These are phyloP conservation scores for Plasmodium berghei DNA, from an alignment of 169 alveolate species.

Conservation along the genomic window DNA sequence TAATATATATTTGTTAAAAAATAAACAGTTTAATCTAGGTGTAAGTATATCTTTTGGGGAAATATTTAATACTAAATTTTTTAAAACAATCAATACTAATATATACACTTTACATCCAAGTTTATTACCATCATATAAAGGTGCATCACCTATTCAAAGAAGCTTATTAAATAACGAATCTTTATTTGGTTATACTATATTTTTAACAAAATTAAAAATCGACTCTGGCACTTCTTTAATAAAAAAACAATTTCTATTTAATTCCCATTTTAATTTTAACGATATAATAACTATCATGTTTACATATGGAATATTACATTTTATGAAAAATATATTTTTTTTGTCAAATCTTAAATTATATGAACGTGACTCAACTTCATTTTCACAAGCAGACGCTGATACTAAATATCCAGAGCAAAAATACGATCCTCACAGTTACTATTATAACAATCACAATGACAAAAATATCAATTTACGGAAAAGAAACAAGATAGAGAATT, in stretches of 20 bases:
- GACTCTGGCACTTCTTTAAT: slow-evolving; percentile 42
- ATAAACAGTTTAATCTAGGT: slow-evolving; percentile 40
- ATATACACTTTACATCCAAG: slow-evolving; percentile 68
- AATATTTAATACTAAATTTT: slow-evolving; percentile 55
- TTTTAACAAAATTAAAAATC: slow-evolving; percentile 40
- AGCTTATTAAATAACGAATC: slow-evolving; percentile 70
- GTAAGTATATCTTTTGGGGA: slow-evolving; percentile 66
- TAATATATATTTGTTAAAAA: slow-evolving; percentile 38
- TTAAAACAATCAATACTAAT: slow-evolving; percentile 40
- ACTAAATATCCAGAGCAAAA: background rate
- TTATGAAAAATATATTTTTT: slow-evolving; percentile 33
- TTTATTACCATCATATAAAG: slow-evolving; percentile 54
- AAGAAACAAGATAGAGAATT: background rate
- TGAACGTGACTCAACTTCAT: background rate
- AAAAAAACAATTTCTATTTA: slow-evolving; percentile 25
- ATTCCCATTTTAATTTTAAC: slow-evolving; percentile 42
- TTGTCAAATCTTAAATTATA: slow-evolving; percentile 16
- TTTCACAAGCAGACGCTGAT: background rate
- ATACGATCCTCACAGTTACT: background rate
- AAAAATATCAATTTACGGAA: background rate
- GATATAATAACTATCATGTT: slow-evolving; percentile 62
- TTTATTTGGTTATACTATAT: slow-evolving; percentile 46
- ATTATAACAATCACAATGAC: background rate
- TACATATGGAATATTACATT: slow-evolving; percentile 41
- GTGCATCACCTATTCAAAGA: slow-evolving; percentile 73